Conservation (phyloP, 2,329 filamentous ascomycete species). For the Pseudocercospora macadamiae region DNA sequence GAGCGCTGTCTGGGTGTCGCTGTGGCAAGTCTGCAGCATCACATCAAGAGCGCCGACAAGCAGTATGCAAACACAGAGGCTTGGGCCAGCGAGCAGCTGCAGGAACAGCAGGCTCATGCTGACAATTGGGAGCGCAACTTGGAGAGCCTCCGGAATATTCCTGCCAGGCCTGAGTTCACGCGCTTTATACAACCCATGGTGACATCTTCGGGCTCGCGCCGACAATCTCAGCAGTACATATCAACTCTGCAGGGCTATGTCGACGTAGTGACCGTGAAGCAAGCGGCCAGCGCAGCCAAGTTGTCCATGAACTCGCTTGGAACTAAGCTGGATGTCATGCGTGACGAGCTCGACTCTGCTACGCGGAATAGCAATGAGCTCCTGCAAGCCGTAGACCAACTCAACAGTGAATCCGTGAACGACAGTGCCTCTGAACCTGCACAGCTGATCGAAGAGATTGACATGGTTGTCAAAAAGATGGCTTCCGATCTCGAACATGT, state of each 20-base stretch:
- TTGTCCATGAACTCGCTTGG: conserved; percentile 66
- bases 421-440: conserved; percentile 57
- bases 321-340: conserved; percentile 51
- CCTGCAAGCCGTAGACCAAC: conserved; percentile 47
- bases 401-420: conserved; percentile 36
- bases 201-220: conserved; percentile 21
- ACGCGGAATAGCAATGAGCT: conserved; percentile 49
- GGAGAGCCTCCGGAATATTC: conserved; percentile 64
- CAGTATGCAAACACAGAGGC: conserved; percentile 71
- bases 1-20: conserved; percentile 81
- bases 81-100: conserved; percentile 69
- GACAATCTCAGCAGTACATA: conserved; percentile 46
- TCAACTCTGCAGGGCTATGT: conserved; percentile 75
- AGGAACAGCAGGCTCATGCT: conserved; percentile 67
- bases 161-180: conserved; percentile 68
- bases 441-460: conserved; percentile 79
- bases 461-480: conserved; percentile 83
- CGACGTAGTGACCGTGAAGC: conserved; percentile 71
- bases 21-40: conserved; percentile 78
- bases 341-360: conserved; percentile 46
- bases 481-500: conserved; percentile 82
- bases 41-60: conserved; percentile 70
- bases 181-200: conserved; percentile 42
- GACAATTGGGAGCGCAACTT: conserved; percentile 71
- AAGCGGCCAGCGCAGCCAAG: conserved; percentile 70